Percentiles rank a stretch among this genome's conserved stretches.
Evolutionary conservation across 805 yeast species (phyloP).

Genomic region (Ogataea dorogensis): DNA sequence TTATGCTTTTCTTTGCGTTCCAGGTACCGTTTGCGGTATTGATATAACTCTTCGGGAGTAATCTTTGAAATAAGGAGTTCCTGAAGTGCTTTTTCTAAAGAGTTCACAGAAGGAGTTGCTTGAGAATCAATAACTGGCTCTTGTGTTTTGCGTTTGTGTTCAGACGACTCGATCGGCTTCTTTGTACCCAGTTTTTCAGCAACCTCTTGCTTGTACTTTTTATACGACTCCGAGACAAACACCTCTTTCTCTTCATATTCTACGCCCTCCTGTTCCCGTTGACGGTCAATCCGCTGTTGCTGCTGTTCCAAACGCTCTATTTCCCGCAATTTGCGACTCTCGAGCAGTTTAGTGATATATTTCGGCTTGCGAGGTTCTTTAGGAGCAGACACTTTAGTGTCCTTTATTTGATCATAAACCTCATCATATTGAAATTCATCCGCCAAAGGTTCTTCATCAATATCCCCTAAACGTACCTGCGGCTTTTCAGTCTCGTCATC

Average conservation of each 20-base stretch:
- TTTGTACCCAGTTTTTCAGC: constrained; percentile 1
- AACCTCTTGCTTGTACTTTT: constrained; percentile 33
- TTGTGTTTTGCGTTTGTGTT: neutral
- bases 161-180: neutral
- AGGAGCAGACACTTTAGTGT: constrained; percentile 22
- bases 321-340: constrained; percentile 45
- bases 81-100: constrained; percentile 8
- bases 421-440: constrained; percentile 43
- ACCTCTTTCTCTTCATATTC: constrained; percentile 39
- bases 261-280: constrained; percentile 40
- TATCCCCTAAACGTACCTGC: neutral
- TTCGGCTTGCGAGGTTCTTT: constrained; percentile 24
- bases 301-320: constrained; percentile 42
- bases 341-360: constrained; percentile 42
- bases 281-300: constrained; percentile 38
- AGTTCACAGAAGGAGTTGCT: neutral
- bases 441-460: constrained; percentile 1
- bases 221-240: constrained; percentile 50
- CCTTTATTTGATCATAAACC: constrained; percentile 43
- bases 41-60: constrained; percentile 18
- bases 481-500: constrained; percentile 1
- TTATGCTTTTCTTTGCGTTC: constrained; percentile 13
- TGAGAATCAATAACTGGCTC: neutral
- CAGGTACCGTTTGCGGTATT: constrained; percentile 22
- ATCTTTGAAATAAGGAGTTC: constrained; percentile 17